A percentile compares a stretch with the other conserved stretches of the same genome.
Evolutionary conservation across 352 stramenopile genomes (phyloP).

Genomic region (Pythium graminicola): DNA sequence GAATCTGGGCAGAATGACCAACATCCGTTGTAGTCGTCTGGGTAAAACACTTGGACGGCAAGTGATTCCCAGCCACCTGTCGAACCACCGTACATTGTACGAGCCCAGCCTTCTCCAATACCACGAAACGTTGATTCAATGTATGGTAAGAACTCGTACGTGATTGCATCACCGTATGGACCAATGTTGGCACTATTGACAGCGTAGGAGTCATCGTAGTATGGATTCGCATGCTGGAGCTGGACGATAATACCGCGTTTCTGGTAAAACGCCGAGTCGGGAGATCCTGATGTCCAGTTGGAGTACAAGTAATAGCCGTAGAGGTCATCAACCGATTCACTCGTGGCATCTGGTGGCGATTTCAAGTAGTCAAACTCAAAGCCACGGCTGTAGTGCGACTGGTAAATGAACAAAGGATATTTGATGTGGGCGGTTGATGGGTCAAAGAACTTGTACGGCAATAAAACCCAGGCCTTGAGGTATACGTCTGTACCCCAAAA

Average conservation of each 20-base stretch:
- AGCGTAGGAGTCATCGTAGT: constrained; percentile 77
- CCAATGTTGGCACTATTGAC: constrained; percentile 74
- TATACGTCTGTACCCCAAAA: constrained; percentile 70
- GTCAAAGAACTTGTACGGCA: constrained; percentile 65
- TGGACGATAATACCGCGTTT: constrained; percentile 70
- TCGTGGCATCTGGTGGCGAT: constrained; percentile 20
- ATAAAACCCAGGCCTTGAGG: constrained; percentile 63
- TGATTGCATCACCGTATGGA: constrained; percentile 70
- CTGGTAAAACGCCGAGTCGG: constrained; percentile 42
- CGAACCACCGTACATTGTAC: constrained; percentile 72
- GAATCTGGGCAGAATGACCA: constrained; percentile 75
- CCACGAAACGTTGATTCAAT: constrained; percentile 55
- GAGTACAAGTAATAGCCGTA: constrained; percentile 65
- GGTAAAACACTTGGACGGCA: constrained; percentile 67
- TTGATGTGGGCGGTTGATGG: constrained; percentile 36
- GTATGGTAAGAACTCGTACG: constrained; percentile 65
- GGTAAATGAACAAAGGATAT: constrained; percentile 73
- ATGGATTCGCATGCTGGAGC: constrained; percentile 69
- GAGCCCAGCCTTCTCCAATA: constrained; percentile 54
- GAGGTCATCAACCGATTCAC: constrained; percentile 29
- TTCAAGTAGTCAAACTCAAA: constrained; percentile 55
- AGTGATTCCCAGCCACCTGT: constrained; percentile 71
- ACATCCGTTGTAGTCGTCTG: constrained; percentile 73
- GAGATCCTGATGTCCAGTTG: constrained; percentile 61
- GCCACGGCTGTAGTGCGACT: constrained; percentile 59